A percentile compares a stretch with the other conserved stretches of the same genome.
phyloP scores from a whole-genome alignment of 2,329 filamentous ascomycete species.

The Fusarium fracticaudum region DNA sequence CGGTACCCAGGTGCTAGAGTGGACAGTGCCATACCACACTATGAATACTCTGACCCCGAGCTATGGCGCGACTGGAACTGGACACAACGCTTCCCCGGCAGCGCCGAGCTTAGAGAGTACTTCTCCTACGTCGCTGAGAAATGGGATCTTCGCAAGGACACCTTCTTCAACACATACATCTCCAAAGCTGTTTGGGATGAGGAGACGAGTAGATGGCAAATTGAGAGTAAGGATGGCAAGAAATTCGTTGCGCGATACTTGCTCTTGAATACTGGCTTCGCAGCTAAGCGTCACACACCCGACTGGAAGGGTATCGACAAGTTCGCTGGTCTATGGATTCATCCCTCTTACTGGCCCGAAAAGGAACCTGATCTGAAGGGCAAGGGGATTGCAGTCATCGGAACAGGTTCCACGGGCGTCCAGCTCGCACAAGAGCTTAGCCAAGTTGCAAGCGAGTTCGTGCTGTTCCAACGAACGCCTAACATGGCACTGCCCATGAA shows the following conservation, averaged over 20 bases:
- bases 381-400: neutral
- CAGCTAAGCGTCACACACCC: neutral
- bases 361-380: neutral
- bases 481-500: neutral
- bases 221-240: neutral
- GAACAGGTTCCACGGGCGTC: neutral
- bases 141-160: constrained; percentile 26
- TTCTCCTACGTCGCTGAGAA: neutral
- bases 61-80: neutral
- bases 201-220: neutral
- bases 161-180: constrained; percentile 50
- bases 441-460: neutral
- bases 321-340: neutral
- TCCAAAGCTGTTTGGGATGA: constrained; percentile 8
- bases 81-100: neutral
- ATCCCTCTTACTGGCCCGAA: neutral
- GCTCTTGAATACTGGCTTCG: neutral
- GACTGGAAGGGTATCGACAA: neutral
- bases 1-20: neutral
- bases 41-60: neutral
- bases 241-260: neutral
- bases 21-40: neutral
- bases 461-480: neutral
- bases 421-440: neutral
- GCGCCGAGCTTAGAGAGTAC: neutral